phyloP scores from a whole-genome alignment of 208 protist genomes.

The Phytomonas francai region DNA sequence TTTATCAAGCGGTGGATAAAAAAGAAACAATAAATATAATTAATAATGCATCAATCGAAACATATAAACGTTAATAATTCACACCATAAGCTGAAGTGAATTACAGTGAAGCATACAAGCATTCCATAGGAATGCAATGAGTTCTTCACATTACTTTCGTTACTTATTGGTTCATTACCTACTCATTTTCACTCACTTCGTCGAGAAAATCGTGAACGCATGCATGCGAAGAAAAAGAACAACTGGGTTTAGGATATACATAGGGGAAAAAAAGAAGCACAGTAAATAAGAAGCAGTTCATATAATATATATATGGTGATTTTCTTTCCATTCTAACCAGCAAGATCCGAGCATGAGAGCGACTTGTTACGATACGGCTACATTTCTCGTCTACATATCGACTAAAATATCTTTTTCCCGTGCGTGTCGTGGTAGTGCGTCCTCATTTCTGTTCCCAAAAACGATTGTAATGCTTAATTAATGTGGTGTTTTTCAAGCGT shows the following conservation, averaged over 20 bases:
- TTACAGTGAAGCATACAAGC: slow-evolving; percentile 10
- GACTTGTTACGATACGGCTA: neutral
- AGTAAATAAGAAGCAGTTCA: neutral
- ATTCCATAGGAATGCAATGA: neutral
- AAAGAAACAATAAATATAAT: slow-evolving; percentile 14
- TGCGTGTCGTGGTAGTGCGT: neutral
- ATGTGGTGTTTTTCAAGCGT: slow-evolving; percentile 21
- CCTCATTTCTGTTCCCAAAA: neutral
- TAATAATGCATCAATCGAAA: slow-evolving; percentile 5
- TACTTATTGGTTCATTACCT: slow-evolving; percentile 9
- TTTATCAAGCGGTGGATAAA: slow-evolving; percentile 1
- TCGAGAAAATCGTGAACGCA: neutral
- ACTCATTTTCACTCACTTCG: slow-evolving; percentile 6
- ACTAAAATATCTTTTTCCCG: neutral
- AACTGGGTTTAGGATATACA: neutral
- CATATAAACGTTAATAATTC: neutral
- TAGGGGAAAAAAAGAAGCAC: neutral
- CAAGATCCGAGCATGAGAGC: neutral
- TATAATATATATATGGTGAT: neutral
- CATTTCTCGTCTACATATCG: neutral
- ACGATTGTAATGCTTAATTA: slow-evolving; percentile 7
- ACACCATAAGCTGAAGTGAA: slow-evolving; percentile 1
- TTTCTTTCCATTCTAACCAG: neutral
- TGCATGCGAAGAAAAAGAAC: neutral
- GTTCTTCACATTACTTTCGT: slow-evolving; percentile 3